Conservation (phyloP, 345 rosid species). For the Lagerstroemia speciosa region DNA sequence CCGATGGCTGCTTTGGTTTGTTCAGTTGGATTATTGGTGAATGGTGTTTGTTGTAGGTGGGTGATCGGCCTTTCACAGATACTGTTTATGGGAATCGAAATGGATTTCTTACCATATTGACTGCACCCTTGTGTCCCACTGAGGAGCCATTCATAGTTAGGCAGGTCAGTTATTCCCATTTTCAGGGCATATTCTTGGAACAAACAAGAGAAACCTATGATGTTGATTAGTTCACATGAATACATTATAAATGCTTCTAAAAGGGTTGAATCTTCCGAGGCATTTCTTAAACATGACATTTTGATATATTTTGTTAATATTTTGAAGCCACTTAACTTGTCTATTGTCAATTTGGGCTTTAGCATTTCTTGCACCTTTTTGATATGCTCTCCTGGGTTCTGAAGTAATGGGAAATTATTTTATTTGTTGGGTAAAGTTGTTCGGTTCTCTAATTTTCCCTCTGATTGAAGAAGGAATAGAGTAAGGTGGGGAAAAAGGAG, state of each 20-base stretch:
- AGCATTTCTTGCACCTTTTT: background rate
- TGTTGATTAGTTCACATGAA: background rate
- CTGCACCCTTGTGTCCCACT: constrained; percentile 64
- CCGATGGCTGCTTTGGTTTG: background rate
- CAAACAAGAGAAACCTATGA: background rate
- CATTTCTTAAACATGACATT: background rate
- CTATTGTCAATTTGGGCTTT: background rate
- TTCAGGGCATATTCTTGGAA: background rate
- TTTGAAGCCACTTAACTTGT: background rate
- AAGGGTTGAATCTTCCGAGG: background rate
- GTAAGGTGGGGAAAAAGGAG: background rate
- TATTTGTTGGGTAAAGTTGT: background rate
- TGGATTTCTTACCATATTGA: constrained; percentile 69
- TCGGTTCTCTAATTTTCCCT: background rate
- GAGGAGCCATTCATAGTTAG: constrained; percentile 91
- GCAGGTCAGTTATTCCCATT: constrained; percentile 45
- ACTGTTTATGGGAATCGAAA: constrained; percentile 79
- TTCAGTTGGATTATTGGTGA: constrained; percentile 10
- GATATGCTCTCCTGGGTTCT: background rate
- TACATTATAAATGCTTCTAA: background rate
- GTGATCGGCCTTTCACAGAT: constrained; percentile 95
- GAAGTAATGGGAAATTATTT: background rate
- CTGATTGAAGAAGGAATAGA: background rate
- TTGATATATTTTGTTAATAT: background rate
- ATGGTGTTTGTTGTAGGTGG: constrained; percentile 49